Evolutionary conservation across 257 asterid genomes (phyloP), one percentile per base, ranked within the genome.

Genomic region (Echites panduratus): DNA sequence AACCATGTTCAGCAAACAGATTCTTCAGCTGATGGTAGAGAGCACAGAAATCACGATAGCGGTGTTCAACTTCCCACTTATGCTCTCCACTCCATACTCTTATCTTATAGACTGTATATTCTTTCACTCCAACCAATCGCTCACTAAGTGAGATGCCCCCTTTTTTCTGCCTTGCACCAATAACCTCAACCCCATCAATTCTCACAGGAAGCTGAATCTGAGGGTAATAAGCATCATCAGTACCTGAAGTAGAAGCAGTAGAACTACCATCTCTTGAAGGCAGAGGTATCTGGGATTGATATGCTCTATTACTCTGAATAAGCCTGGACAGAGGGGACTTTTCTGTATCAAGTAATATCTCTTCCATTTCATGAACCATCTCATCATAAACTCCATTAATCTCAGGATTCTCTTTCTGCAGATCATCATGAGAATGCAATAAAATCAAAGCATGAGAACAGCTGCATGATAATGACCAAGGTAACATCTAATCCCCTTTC

Each of bases 351-450:
- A 91, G 90, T 73, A 94, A 86, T 84, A 94, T 86, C 80, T 91
- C 97, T 83, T 94, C 96, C 99, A 94, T 91, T 64, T 94, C 99
- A 71, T 94, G 88, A 65, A 94, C 97, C 82, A 89, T 41, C 76
- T 94, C 97, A 76, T 88, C 93, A 72, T 64, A 91, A 77, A 84
- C 75, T 64, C 76, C 97, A 77, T 85, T 88, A 72, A 76, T 70
- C 85, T 79, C 97, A 70, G 76, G 58, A 68, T 81, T 85, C 76
- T 61, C 79, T 64, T 57, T 75, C 97, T 91, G 91, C 91, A 85
- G 72, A 35, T 64, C 59, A 66, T 35, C 44, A 74, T 12, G 53
- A 29, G 73, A 32, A 76, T 29, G 53, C 17, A 9, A 44, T 26
- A 72, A 27, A 41, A 14, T 57, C 29, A 59, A n/a, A 45, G 61